phyloP scores from a whole-genome alignment of 2,329 filamentous ascomycete species.

The Epichloe sibirici region DNA sequence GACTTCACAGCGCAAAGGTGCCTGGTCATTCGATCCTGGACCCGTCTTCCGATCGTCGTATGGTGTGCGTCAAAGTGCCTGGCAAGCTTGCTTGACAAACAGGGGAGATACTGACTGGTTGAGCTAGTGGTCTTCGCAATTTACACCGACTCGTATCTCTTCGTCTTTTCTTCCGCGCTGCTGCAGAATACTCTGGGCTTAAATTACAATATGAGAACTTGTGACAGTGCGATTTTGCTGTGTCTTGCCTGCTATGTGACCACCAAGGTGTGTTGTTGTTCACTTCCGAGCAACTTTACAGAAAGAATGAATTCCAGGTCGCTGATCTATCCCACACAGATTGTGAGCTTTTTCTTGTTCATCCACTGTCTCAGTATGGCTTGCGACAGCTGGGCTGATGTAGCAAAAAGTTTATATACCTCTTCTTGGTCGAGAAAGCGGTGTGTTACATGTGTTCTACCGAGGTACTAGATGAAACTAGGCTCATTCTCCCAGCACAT shows the following conservation, averaged over 20 bases:
- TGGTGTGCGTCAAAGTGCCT: conserved; percentile 23
- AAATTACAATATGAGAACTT: conserved; percentile 36
- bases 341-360: conserved; percentile 14
- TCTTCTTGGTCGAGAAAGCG: conserved; percentile 52
- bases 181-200: conserved; percentile 45
- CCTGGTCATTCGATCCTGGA: conserved; percentile 26
- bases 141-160: conserved; percentile 47
- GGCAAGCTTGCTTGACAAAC: too few species aligned
- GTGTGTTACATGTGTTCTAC: conserved; percentile 22
- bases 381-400: neutral
- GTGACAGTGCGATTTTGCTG: conserved; percentile 45
- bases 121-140: conserved; percentile 44
- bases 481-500: conserved; percentile 32
- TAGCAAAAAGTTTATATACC: conserved; percentile 40
- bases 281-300: too few species aligned
- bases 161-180: conserved; percentile 45
- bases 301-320: neutral
- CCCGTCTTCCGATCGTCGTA: conserved; percentile 27
- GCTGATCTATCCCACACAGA: conserved; percentile 11
- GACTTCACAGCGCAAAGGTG: conserved; percentile 22
- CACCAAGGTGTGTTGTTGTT: conserved; percentile 38
- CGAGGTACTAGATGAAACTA: neutral
- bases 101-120: too few species aligned
- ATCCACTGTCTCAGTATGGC: too few species aligned
- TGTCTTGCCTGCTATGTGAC: conserved; percentile 51